These are phyloP conservation scores for Xylaria sp. DNA, from an alignment of 2,329 filamentous ascomycete species.

Conservation along the genomic window DNA sequence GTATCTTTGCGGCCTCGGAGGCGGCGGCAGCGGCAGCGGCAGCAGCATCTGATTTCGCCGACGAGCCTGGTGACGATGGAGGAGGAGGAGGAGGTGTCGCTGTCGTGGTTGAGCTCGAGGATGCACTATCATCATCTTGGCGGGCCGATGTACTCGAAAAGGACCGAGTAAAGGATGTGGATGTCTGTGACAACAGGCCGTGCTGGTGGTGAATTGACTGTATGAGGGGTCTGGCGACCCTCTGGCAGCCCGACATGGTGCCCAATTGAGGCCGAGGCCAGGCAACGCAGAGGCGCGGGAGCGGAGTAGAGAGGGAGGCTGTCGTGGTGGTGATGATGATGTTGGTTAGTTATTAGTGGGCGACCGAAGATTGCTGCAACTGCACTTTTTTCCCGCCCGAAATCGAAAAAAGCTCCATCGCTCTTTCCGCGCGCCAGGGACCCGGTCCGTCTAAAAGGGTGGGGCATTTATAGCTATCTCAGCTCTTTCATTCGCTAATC, in stretches of 20 bases:
- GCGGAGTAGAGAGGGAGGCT: too few species aligned
- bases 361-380: background rate
- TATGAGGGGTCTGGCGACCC: constrained; percentile 61
- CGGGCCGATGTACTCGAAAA: constrained; percentile 46
- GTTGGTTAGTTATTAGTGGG: too few species aligned
- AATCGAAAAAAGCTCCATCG: constrained; percentile 12
- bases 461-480: background rate
- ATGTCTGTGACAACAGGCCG: constrained; percentile 34
- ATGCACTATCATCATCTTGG: constrained; percentile 48
- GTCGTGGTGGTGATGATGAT: background rate
- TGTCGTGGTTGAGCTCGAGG: constrained; percentile 22
- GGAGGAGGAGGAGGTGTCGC: constrained; percentile 35
- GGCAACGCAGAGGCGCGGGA: too few species aligned
- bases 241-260: constrained; percentile 65
- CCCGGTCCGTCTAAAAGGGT: background rate
- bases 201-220: constrained; percentile 55
- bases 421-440: background rate
- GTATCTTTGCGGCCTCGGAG: constrained; percentile 16
- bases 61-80: constrained; percentile 22
- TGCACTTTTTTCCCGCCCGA: background rate
- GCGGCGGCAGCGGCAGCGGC: background rate
- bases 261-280: constrained; percentile 21
- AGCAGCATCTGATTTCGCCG: constrained; percentile 27
- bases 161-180: constrained; percentile 41
- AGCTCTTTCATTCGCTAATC: constrained; percentile 17